Evolutionary conservation across 495 filamentous ascomycete genomes (phyloP).

Genomic region (Penicillium herquei): DNA sequence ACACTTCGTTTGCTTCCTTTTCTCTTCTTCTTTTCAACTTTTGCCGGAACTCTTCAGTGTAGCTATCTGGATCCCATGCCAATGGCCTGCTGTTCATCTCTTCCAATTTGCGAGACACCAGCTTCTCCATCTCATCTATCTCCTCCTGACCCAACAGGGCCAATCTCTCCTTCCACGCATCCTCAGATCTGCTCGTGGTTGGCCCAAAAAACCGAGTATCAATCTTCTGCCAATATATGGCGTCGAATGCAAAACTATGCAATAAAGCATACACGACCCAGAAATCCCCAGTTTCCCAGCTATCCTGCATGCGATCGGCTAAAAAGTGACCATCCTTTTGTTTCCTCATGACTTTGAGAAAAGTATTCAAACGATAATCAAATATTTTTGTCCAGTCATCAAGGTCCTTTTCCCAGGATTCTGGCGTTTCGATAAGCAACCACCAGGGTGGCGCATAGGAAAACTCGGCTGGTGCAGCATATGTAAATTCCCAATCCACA

Average conservation of each 20-base stretch:
- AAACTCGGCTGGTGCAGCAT: constrained; percentile 5
- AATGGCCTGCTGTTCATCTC: constrained; percentile 1
- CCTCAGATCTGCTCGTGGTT: neutral
- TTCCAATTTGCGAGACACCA: neutral
- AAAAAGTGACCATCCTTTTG: neutral
- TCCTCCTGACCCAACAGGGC: constrained; percentile 8
- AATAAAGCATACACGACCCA: constrained; percentile 17
- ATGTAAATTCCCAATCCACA: constrained; percentile 7
- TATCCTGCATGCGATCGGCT: constrained; percentile 1
- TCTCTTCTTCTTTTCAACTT: neutral
- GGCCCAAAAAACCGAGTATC: constrained; percentile 18
- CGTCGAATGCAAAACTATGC: constrained; percentile 12
- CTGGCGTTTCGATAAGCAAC: constrained; percentile 6
- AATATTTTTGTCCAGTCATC: constrained; percentile 22
- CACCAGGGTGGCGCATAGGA: constrained; percentile 8
- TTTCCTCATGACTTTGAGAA: constrained; percentile 3
- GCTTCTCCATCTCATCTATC: constrained; percentile 5
- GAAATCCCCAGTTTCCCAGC: constrained; percentile 20
- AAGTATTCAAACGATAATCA: constrained; percentile 16
- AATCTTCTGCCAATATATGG: constrained; percentile 19
- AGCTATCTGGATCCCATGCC: constrained; percentile 2
- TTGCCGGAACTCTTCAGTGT: neutral
- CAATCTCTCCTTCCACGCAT: constrained; percentile 8
- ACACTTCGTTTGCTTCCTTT: neutral
- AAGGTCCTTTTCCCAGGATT: constrained; percentile 13